Conservation (phyloP, 1,284 basidiomycete species). For the Apiotrichum sp. region DNA sequence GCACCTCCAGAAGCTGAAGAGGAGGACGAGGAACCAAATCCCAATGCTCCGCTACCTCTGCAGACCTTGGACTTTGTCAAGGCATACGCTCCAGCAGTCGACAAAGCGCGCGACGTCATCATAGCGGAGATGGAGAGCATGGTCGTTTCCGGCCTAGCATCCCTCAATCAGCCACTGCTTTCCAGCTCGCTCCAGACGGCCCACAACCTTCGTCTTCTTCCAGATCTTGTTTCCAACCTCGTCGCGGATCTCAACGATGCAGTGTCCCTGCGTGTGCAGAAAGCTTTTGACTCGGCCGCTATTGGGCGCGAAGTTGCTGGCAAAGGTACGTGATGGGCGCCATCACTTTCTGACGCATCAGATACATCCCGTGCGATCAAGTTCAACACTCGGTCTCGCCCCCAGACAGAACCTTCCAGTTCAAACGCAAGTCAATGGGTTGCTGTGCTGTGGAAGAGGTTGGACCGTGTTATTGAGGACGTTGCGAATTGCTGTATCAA, state of each 20-base stretch:
- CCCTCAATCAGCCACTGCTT: conserved; percentile 75
- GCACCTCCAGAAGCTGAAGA: neutral
- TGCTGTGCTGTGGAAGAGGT: conserved; percentile 69
- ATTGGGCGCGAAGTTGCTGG: conserved; percentile 73
- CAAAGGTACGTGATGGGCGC: conserved; percentile 55
- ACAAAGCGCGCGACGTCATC: conserved; percentile 61
- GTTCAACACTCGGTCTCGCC: conserved; percentile 51
- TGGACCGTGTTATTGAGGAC: conserved; percentile 79
- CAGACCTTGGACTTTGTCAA: conserved; percentile 64
- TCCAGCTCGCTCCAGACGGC: conserved; percentile 91
- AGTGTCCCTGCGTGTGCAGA: conserved; percentile 70
- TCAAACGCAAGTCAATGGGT: conserved; percentile 75
- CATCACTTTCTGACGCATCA: neutral
- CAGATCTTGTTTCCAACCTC: conserved; percentile 72
- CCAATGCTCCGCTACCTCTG: conserved; percentile 44
- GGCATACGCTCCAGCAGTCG: conserved; percentile 63
- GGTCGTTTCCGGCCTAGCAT: conserved; percentile 68
- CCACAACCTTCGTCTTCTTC: conserved; percentile 79
- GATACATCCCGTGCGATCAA: conserved; percentile 25
- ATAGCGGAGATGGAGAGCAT: conserved; percentile 80
- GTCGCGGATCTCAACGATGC: conserved; percentile 75
- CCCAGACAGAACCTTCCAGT: conserved; percentile 70
- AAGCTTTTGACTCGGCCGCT: conserved; percentile 75
- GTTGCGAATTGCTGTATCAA: conserved; percentile 87
- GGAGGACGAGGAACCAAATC: conserved; percentile 7